Conservation (phyloP, 2,329 filamentous ascomycete species). For the Endoconidiophora polonica region DNA sequence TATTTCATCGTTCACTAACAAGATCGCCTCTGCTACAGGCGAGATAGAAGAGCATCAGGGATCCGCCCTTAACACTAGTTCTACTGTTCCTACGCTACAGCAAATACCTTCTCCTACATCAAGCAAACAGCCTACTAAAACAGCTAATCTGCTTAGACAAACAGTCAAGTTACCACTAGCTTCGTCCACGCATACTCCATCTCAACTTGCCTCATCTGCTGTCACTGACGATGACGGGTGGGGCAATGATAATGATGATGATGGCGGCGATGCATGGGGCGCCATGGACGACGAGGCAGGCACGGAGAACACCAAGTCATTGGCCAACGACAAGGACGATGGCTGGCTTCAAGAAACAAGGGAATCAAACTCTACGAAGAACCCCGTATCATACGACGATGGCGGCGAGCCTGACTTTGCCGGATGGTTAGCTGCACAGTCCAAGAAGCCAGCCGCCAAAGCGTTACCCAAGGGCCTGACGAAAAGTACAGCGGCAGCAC, state of each 20-base stretch:
- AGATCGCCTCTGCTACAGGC: constrained; percentile 65
- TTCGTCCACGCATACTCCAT: constrained; percentile 25
- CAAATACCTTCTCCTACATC: constrained; percentile 15
- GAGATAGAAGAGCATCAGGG: constrained; percentile 54
- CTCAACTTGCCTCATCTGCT: constrained; percentile 23
- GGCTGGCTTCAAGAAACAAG: constrained; percentile 26
- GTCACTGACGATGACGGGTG: constrained; percentile 31
- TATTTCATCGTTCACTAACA: constrained; percentile 96
- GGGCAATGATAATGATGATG: constrained; percentile 26
- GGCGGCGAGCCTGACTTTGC: constrained; percentile 92
- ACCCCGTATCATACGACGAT: constrained; percentile 26
- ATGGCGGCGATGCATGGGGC: constrained; percentile 63
- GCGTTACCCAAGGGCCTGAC: constrained; percentile 67
- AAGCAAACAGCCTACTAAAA: constrained; percentile 30
- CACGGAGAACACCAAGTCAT: constrained; percentile 18
- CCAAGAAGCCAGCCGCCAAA: constrained; percentile 46
- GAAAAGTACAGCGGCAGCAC: constrained; percentile 34
- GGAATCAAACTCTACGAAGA: constrained; percentile 16
- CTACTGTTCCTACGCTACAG: background rate
- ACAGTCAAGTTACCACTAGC: constrained; percentile 35
- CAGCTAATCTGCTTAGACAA: constrained; percentile 44
- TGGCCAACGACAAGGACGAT: constrained; percentile 20
- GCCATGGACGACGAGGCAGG: constrained; percentile 42
- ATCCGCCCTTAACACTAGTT: background rate
- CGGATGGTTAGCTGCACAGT: constrained; percentile 81